A percentile compares a stretch with the other conserved stretches of the same genome.
Evolutionary conservation across 495 filamentous ascomycete species (phyloP).

Genomic region (Sphaerosporella brunnea): DNA sequence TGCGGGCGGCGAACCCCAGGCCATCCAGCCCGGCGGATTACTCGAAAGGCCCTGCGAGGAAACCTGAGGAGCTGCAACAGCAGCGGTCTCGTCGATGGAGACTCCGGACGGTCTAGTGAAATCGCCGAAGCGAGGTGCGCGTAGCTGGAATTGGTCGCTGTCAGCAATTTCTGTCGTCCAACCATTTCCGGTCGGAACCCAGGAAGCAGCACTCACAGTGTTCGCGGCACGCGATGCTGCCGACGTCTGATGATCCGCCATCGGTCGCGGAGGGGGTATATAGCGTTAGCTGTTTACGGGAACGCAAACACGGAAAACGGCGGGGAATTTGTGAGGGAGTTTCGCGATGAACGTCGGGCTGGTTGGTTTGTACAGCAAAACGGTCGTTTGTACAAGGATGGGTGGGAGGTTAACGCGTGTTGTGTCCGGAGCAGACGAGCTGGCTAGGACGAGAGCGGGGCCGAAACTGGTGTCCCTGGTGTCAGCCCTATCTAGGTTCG

Average conservation of each 20-base stretch:
- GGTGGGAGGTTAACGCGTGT: background rate
- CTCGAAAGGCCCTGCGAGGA: constrained; percentile 17
- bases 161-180: background rate
- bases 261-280: constrained; percentile 10
- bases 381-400: constrained; percentile 4
- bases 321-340: background rate
- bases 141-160: constrained; percentile 10
- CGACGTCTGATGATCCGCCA: constrained; percentile 24
- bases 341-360: background rate
- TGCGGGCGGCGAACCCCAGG: constrained; percentile 17
- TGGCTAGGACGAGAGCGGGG: constrained; percentile 6
- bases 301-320: background rate
- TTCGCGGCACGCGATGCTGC: constrained; percentile 19
- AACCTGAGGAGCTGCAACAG: constrained; percentile 15
- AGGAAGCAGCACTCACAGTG: constrained; percentile 9
- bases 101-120: constrained; percentile 18
- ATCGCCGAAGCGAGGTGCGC: constrained; percentile 21
- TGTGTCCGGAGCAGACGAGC: background rate
- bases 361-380: background rate
- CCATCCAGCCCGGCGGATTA: constrained; percentile 16
- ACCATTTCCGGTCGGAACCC: background rate
- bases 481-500: constrained; percentile 23
- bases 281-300: constrained; percentile 2
- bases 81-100: constrained; percentile 14
- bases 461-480: constrained; percentile 12